Conservation (phyloP, 106 monocot genomes). For the Ottelia alismoides region DNA sequence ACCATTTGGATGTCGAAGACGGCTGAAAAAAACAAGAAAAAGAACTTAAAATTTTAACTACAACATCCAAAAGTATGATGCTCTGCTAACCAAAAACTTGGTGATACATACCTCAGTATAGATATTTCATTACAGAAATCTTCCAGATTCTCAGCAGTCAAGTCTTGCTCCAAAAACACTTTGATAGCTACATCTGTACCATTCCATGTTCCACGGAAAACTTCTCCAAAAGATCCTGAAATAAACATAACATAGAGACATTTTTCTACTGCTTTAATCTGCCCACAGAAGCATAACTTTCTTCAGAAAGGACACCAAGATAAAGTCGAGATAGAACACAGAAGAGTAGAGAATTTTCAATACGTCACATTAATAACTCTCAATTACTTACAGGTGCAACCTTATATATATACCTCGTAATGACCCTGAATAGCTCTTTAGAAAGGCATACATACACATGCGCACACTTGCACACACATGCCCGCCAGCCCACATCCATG, state of each 20-base stretch:
- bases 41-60: too few species aligned
- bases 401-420: too few species aligned
- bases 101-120: conserved; percentile 78
- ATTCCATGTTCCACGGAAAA: conserved; percentile 92
- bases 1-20: conserved; percentile 97
- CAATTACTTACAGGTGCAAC: too few species aligned
- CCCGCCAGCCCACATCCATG: too few species aligned
- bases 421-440: too few species aligned
- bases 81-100: too few species aligned
- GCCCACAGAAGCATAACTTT: neutral
- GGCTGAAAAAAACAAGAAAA: conserved; percentile 41
- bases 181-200: conserved; percentile 96
- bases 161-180: conserved; percentile 82
- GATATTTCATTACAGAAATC: conserved; percentile 93
- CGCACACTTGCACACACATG: too few species aligned
- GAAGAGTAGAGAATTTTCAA: too few species aligned
- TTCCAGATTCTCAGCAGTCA: conserved; percentile 90
- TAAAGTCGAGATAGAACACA: too few species aligned
- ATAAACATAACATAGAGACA: neutral
- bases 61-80: too few species aligned
- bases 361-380: too few species aligned
- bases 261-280: neutral
- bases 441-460: too few species aligned
- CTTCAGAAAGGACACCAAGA: neutral
- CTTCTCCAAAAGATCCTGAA: conserved; percentile 91